Percentiles rank a stretch among this genome's conserved stretches.
Conservation (phyloP, 2,329 filamentous ascomycete genomes). For the Stagonosporopsis chrysanthemi region DNA sequence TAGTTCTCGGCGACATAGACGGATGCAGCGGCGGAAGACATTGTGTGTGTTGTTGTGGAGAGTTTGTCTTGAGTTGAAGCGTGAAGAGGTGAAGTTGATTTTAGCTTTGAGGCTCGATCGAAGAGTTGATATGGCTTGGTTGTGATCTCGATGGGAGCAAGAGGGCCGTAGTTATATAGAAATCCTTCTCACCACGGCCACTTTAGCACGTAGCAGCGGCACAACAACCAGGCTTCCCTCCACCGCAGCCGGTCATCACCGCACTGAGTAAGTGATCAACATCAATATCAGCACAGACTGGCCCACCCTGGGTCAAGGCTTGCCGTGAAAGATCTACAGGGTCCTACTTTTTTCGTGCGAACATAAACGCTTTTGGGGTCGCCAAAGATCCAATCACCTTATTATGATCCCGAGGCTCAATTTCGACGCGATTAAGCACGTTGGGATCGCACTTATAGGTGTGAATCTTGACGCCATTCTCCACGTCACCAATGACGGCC, state of each 20-base stretch:
- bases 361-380: conserved; percentile 2
- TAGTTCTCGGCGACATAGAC: conserved; percentile 52
- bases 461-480: conserved; percentile 18
- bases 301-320: conserved; percentile 29
- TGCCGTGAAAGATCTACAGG: conserved; percentile 43
- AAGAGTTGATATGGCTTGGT: conserved; percentile 2
- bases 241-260: conserved; percentile 20
- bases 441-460: conserved; percentile 4
- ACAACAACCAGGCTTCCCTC: conserved; percentile 16
- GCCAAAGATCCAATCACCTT: conserved; percentile 19
- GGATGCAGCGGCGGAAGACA: conserved; percentile 32
- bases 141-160: conserved; percentile 4
- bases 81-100: background rate
- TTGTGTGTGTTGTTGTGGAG: conserved; percentile 13
- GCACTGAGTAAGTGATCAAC: conserved; percentile 35
- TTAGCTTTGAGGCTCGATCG: background rate
- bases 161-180: conserved; percentile 31
- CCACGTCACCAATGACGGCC: conserved; percentile 28
- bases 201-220: conserved; percentile 20
- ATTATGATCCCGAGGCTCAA: conserved; percentile 20
- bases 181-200: background rate
- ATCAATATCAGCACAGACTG: conserved; percentile 26
- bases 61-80: background rate
- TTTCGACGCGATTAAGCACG: conserved; percentile 12
- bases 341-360: conserved; percentile 33